Evolutionary conservation across 2,329 filamentous ascomycete genomes (phyloP).

Genomic region (Seiridium cupressi): DNA sequence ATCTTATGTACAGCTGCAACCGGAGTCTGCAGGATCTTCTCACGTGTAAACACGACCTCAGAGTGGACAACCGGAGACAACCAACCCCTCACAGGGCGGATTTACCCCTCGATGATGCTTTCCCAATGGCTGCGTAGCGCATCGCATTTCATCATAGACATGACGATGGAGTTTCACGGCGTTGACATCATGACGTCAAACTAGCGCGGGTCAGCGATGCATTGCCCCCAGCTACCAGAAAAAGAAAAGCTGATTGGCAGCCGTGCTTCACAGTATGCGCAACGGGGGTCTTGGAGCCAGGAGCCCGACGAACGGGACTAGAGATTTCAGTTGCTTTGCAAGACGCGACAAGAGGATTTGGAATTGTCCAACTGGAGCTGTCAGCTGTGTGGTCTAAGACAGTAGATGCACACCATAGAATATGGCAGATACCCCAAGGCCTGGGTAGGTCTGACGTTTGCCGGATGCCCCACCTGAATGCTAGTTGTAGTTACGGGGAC

Average conservation of each 20-base stretch:
- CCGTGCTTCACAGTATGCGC: too few relatives aligned
- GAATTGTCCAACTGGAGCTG: too few relatives aligned
- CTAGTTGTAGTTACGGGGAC: too few relatives aligned
- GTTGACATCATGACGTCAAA: conserved; percentile 8
- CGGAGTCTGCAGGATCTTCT: not conserved
- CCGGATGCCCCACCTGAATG: too few relatives aligned
- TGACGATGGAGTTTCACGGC: not conserved
- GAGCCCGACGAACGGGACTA: too few relatives aligned
- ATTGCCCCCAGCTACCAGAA: not conserved
- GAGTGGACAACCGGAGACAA: not conserved
- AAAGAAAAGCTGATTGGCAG: not conserved
- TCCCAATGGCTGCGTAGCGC: not conserved
- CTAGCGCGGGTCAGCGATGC: not conserved
- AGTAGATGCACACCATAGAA: too few relatives aligned
- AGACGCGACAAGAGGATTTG: too few relatives aligned
- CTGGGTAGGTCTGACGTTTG: too few relatives aligned
- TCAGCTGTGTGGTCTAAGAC: too few relatives aligned
- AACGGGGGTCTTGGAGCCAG: too few relatives aligned
- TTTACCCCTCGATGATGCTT: conserved; percentile 5
- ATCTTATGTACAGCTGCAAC: not conserved
- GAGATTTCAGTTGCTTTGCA: too few relatives aligned
- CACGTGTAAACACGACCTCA: not conserved
- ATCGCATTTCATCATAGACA: conserved; percentile 8
- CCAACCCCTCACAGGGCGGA: not conserved
- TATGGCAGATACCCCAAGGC: too few relatives aligned